phyloP scores from a whole-genome alignment of 139 green algal species.

The Closterium sp. region DNA sequence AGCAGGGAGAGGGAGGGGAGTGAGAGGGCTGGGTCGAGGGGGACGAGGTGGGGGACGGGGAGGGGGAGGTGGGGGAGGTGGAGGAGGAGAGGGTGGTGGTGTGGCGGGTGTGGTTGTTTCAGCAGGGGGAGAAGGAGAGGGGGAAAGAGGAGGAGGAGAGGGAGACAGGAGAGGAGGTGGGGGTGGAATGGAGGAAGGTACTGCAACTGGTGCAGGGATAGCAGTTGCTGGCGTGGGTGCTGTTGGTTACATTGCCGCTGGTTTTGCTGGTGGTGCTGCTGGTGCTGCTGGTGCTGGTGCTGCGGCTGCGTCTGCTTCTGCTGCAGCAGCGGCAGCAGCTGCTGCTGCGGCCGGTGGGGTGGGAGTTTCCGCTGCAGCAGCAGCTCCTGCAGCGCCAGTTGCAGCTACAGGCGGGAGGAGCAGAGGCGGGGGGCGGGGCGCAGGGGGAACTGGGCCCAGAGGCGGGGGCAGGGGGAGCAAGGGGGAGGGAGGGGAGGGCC shows the following conservation, averaged over 20 bases:
- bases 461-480: background rate
- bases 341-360: background rate
- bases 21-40: background rate
- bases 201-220: background rate
- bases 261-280: background rate
- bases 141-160: background rate
- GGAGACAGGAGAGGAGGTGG: background rate
- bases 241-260: background rate
- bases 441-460: background rate
- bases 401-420: background rate
- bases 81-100: background rate
- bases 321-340: background rate
- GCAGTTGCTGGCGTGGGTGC: background rate
- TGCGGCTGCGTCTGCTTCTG: background rate
- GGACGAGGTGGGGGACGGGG: background rate
- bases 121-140: background rate
- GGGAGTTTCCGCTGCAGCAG: background rate
- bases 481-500: background rate
- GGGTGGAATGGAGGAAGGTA: background rate
- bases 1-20: background rate
- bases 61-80: background rate
- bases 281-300: background rate
- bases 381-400: background rate
- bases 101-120: background rate
- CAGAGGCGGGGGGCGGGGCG: background rate